Evolutionary conservation across 2,329 filamentous ascomycete species (phyloP).

Genomic region (Lasiodiplodia hormozganensis): DNA sequence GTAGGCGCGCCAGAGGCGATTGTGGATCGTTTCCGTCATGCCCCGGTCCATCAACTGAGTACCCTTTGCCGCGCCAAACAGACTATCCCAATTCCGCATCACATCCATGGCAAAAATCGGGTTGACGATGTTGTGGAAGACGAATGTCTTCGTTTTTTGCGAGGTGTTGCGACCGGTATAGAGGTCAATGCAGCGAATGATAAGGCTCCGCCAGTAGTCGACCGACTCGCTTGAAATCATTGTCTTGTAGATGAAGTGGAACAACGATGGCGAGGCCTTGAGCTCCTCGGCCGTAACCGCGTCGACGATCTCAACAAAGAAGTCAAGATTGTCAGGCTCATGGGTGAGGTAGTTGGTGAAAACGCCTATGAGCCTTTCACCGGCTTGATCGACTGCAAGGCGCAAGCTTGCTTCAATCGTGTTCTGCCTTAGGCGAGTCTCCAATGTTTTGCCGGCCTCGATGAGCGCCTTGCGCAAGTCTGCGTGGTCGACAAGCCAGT

Average conservation of each 20-base stretch:
- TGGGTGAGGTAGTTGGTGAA: slow-evolving; percentile 80
- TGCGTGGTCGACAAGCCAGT: slow-evolving; percentile 68
- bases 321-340: slow-evolving; percentile 78
- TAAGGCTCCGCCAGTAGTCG: slow-evolving; percentile 82
- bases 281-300: slow-evolving; percentile 83
- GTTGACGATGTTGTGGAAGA: slow-evolving; percentile 91
- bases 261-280: slow-evolving; percentile 76
- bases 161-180: slow-evolving; percentile 80
- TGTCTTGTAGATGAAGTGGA: slow-evolving; percentile 81
- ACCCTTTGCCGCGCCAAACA: slow-evolving; percentile 64
- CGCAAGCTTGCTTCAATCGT: slow-evolving; percentile 74
- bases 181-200: slow-evolving; percentile 85
- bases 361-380: slow-evolving; percentile 85
- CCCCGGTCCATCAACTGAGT: slow-evolving; percentile 82
- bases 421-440: slow-evolving; percentile 74
- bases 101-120: slow-evolving; percentile 97
- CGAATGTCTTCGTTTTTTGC: slow-evolving; percentile 91
- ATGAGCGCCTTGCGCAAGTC: slow-evolving; percentile 66
- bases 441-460: slow-evolving; percentile 76
- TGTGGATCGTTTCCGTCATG: slow-evolving; percentile 88
- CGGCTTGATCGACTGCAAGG: slow-evolving; percentile 85
- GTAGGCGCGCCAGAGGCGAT: slow-evolving; percentile 80
- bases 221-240: slow-evolving; percentile 86
- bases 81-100: slow-evolving; percentile 75
- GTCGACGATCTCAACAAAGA: slow-evolving; percentile 84